These are phyloP conservation scores for Pythium phragmiticola DNA, from an alignment of 352 stramenopile genomes.

Conservation along the genomic window DNA sequence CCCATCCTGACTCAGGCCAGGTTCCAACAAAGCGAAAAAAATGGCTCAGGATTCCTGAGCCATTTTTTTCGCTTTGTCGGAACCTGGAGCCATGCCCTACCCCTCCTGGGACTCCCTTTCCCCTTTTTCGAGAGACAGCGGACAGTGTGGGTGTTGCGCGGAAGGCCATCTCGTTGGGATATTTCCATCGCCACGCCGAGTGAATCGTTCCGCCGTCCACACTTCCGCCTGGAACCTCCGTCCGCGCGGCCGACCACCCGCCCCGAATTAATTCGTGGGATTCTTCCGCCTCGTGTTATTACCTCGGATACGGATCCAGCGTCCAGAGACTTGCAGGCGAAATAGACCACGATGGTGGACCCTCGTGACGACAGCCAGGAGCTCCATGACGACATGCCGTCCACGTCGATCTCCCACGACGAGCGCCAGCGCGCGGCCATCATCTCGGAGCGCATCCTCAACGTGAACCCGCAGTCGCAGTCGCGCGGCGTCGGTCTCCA, in stretches of 20 bases:
- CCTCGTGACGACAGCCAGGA: constrained; percentile 14
- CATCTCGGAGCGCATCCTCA: constrained; percentile 29
- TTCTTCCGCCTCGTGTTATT: background rate
- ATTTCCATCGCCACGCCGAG: background rate
- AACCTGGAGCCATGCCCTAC: background rate
- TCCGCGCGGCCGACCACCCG: background rate
- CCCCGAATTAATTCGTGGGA: too few relatives aligned
- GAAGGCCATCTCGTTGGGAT: background rate
- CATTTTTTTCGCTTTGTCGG: background rate
- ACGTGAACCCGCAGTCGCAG: constrained; percentile 20
- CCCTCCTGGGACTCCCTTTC: background rate
- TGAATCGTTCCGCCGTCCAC: background rate
- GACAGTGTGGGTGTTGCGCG: background rate
- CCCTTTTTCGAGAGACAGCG: background rate
- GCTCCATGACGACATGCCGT: constrained; percentile 24
- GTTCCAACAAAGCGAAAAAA: background rate
- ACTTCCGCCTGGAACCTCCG: background rate
- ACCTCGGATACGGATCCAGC: background rate
- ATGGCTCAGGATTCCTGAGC: background rate
- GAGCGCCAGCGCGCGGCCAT: constrained; percentile 28
- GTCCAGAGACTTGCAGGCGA: background rate
- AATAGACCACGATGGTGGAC: constrained; percentile 2
- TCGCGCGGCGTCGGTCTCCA: constrained; percentile 15
- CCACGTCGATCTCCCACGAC: constrained; percentile 25
- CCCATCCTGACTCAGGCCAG: background rate